Evolutionary conservation across 495 filamentous ascomycete species (phyloP), one percentile per base, ranked within the genome.

Genomic region (Letharia columbiana): DNA sequence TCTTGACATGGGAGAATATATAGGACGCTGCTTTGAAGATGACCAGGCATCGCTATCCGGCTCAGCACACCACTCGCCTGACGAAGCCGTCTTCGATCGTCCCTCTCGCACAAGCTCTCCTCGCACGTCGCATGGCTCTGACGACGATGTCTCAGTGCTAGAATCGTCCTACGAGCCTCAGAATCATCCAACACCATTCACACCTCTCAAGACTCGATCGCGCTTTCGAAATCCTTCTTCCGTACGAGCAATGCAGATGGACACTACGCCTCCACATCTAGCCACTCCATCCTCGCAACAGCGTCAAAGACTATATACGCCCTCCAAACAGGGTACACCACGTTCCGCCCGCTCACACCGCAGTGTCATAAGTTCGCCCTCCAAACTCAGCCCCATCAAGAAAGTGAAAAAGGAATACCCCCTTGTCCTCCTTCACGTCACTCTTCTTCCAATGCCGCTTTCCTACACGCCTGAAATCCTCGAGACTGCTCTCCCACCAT

Each of bases 341-440:
- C 67, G 62, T 9, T 71, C 69, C 42, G 35, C 54, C 68, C 65
- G 68, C 69, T 69, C 70, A 60, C 59, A 61, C 44, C 73, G 70
- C 39, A 68, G 62, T 45, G 44, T 42, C 2, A 62, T 65, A 1
- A 62, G 64, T 65, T 58, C 72, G 65, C 69, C 74, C 39, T 54
- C 70, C 28, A 68, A 68, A 59, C 52, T 71, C 71, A 65, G 73
- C 70, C 75, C 70, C 13, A 63, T 65, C 42, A 63, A 70, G 76
- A 78, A 71, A 78, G 37, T 76, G 28, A 88, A 86, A 75, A 87
- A 82, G 62, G 87, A 84, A 69, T 83, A 81, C 62, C 92, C 93
- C 3, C 84, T 98, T 11, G 90, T 96, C 7, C 80, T 97, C 11
- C 80, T 98, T 2, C 93, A 98, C 69, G 89, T 93, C 62, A 96